Evolutionary conservation across 192 early-diverging fungal genomes (phyloP).

Genomic region (Cetraspora pellucida): DNA sequence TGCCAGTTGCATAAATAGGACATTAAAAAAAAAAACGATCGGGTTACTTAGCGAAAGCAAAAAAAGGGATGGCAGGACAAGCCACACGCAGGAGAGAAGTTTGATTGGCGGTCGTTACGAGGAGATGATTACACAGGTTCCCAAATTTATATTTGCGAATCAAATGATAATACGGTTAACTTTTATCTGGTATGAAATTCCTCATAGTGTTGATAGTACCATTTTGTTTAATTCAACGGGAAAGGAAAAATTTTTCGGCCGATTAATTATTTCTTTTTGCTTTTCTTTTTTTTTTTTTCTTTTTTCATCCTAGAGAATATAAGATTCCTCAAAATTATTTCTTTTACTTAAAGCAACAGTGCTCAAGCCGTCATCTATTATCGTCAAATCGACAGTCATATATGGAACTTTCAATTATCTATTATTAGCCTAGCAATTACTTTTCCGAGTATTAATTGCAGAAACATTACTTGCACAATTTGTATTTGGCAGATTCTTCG

Average conservation of each 20-base stretch:
- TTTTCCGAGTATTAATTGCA: background rate
- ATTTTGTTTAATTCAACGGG: too few relatives aligned
- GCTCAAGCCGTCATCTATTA: background rate
- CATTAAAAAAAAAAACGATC: slow-evolving; percentile 11
- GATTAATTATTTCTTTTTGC: background rate
- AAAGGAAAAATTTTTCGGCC: too few relatives aligned
- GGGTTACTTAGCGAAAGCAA: slow-evolving; percentile 9
- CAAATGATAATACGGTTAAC: too few relatives aligned
- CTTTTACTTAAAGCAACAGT: background rate
- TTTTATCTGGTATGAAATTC: too few relatives aligned
- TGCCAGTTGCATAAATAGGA: slow-evolving; percentile 20
- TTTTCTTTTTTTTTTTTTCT: background rate
- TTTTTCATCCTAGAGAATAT: background rate
- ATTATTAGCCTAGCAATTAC: background rate
- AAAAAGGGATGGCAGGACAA: slow-evolving; percentile 14
- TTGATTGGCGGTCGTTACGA: slow-evolving; percentile 10
- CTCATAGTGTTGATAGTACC: too few relatives aligned
- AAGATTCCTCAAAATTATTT: background rate
- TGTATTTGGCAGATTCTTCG: background rate
- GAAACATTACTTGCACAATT: background rate
- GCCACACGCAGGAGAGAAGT: slow-evolving; percentile 10
- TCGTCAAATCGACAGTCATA: background rate
- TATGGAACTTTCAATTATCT: background rate
- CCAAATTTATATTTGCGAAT: slow-evolving; percentile 3
- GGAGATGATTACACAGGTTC: slow-evolving; percentile 2